A percentile compares a stretch with the other conserved stretches of the same genome.
Evolutionary conservation across 2,329 filamentous ascomycete genomes (phyloP).

Genomic region (Gliomastix tumulicola): DNA sequence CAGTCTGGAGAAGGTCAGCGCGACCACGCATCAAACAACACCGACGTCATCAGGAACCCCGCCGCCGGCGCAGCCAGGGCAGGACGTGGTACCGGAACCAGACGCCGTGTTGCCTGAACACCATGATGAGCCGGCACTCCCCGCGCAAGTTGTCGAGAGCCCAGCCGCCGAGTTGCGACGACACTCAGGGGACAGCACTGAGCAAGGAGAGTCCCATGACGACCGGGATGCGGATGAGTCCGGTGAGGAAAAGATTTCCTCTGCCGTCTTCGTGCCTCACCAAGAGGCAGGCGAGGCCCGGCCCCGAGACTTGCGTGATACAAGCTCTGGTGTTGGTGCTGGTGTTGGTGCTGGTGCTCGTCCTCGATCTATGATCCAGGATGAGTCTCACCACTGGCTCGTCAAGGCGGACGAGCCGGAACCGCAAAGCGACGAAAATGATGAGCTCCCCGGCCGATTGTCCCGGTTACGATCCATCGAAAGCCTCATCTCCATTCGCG

Average conservation of each 20-base stretch:
- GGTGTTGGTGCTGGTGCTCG: conserved; percentile 28
- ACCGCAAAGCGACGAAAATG: conserved; percentile 16
- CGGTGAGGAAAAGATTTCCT: conserved; percentile 81
- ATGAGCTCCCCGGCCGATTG: conserved; percentile 10
- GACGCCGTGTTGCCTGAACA: no score
- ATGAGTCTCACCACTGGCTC: conserved; percentile 42
- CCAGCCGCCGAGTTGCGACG: conserved; percentile 17
- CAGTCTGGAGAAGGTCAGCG: conserved; percentile 6
- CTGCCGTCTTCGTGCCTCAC: conserved; percentile 75
- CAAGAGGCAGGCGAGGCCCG: conserved; percentile 41
- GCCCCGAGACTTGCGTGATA: conserved; percentile 16
- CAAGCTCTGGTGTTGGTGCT: neutral
- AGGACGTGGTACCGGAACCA: conserved; percentile 15
- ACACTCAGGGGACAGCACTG: conserved; percentile 29
- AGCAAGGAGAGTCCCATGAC: conserved; percentile 29
- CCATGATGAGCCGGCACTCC: no score
- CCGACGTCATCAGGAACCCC: conserved; percentile 8
- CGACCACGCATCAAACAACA: conserved; percentile 1
- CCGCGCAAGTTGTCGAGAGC: conserved; percentile 17
- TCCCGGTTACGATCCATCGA: conserved; percentile 19
- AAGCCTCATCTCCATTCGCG: conserved; percentile 15
- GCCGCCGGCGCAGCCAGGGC: conserved; percentile 9
- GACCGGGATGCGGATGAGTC: conserved; percentile 49
- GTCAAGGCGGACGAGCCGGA: conserved; percentile 49
- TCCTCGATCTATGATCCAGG: conserved; percentile 32